Conservation (phyloP, 192 early-diverging fungal genomes). For the Backusella tarrabulga region DNA sequence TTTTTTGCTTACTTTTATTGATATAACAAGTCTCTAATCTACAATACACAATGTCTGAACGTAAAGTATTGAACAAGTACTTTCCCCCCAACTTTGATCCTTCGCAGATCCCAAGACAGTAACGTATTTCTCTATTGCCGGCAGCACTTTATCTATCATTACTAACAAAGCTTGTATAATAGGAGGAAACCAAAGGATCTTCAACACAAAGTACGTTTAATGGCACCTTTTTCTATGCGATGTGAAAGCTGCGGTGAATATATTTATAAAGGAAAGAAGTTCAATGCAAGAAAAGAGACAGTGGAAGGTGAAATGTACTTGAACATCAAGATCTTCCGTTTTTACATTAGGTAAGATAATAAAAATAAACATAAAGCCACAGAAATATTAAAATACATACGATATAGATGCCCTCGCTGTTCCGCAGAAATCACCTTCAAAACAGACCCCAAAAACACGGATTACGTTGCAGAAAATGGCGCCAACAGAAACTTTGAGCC, state of each 20-base stretch:
- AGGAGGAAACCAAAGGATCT: slow-evolving; percentile 78
- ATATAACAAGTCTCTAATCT: no score
- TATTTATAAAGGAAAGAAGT: slow-evolving; percentile 97
- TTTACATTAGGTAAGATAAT: slow-evolving; percentile 55
- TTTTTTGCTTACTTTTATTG: neutral
- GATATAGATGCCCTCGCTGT: slow-evolving; percentile 90
- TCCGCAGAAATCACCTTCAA: slow-evolving; percentile 97
- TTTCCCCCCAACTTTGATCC: slow-evolving; percentile 98
- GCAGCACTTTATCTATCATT: neutral
- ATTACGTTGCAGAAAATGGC: slow-evolving; percentile 94
- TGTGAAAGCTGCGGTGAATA: slow-evolving; percentile 96
- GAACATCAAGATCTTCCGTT: slow-evolving; percentile 73
- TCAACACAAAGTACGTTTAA: slow-evolving; percentile 96
- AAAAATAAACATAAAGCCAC: neutral
- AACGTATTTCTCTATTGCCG: neutral
- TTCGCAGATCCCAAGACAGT: slow-evolving; percentile 57
- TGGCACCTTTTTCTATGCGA: slow-evolving; percentile 99
- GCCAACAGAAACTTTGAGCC: slow-evolving; percentile 95
- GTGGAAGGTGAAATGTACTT: slow-evolving; percentile 73
- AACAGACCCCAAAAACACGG: slow-evolving; percentile 93
- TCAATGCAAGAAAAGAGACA: slow-evolving; percentile 95
- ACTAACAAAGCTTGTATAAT: neutral
- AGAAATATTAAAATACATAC: neutral
- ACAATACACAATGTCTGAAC: slow-evolving; percentile 68
- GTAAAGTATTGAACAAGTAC: slow-evolving; percentile 97